Evolutionary conservation across 345 rosid species (phyloP).

Genomic region (Lumnitzera racemosa): DNA sequence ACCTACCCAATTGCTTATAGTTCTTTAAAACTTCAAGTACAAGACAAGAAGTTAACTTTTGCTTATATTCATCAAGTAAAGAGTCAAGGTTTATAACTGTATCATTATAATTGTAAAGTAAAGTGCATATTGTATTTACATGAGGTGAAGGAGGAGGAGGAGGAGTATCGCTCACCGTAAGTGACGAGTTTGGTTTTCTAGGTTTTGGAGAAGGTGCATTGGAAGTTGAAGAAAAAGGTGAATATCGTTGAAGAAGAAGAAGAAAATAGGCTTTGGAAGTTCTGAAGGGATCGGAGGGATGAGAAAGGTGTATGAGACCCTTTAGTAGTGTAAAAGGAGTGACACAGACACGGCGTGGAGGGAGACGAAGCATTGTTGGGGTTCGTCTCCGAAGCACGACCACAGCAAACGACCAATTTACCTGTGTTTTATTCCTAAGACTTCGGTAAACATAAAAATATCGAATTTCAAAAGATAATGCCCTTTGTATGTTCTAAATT

Average conservation of each 20-base stretch:
- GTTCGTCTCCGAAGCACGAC: too few species aligned
- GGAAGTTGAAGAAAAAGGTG: neutral
- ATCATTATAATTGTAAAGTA: constrained; percentile 7
- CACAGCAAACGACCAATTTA: too few species aligned
- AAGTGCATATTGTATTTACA: constrained; percentile 13
- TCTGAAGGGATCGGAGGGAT: neutral
- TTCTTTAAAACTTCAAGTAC: constrained; percentile 25
- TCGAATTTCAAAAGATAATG: too few species aligned
- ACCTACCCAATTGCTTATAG: constrained; percentile 24
- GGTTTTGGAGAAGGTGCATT: neutral
- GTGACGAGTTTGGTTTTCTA: neutral
- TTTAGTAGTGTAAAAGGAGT: too few species aligned
- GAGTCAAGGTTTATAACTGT: constrained; percentile 8
- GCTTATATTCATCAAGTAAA: constrained; percentile 15
- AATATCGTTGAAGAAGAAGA: constrained; percentile 1
- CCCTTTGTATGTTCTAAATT: too few species aligned
- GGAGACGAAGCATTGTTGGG: too few species aligned
- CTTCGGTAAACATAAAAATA: too few species aligned
- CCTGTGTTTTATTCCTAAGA: too few species aligned
- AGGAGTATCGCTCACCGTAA: neutral
- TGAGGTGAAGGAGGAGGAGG: constrained; percentile 5
- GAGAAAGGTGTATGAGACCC: too few species aligned
- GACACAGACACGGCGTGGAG: too few species aligned
- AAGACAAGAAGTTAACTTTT: constrained; percentile 13
- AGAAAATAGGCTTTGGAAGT: neutral